Percentiles rank a stretch among this genome's conserved stretches.
These are phyloP conservation scores for Chiua sp. DNA, from an alignment of 1,284 basidiomycete genomes.

Conservation along the genomic window DNA sequence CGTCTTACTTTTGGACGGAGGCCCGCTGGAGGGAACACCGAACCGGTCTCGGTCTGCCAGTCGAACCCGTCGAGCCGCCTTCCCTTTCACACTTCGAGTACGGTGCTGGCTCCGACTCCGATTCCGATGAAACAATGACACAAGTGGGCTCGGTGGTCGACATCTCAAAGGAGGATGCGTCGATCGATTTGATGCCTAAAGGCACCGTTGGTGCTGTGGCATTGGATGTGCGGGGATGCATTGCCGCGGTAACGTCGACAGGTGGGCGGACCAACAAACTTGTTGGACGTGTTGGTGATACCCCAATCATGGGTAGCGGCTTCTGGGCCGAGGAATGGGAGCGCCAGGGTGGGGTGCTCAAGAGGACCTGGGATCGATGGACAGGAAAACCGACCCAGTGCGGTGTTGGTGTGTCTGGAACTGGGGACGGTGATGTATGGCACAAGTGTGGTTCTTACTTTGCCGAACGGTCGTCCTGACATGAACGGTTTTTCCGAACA, in stretches of 20 bases:
- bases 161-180: conserved; percentile 26
- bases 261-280: conserved; percentile 86
- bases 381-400: conserved; percentile 39
- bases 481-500: neutral
- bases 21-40: conserved; percentile 77
- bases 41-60: conserved; percentile 71
- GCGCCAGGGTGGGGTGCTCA: conserved; percentile 40
- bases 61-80: conserved; percentile 54
- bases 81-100: neutral
- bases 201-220: conserved; percentile 88
- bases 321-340: conserved; percentile 86
- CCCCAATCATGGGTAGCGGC: conserved; percentile 76
- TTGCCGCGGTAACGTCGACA: conserved; percentile 76
- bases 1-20: conserved; percentile 79
- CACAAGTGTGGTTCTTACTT: conserved; percentile 5
- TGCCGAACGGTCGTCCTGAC: conserved; percentile 8
- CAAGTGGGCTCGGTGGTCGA: conserved; percentile 15
- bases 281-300: conserved; percentile 82
- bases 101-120: neutral
- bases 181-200: conserved; percentile 66
- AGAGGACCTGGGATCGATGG: conserved; percentile 47
- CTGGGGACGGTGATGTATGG: conserved; percentile 81
- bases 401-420: conserved; percentile 82
- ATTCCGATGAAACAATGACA: conserved; percentile 16
- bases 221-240: conserved; percentile 73